Percentiles rank a stretch among this genome's conserved stretches.
phyloP scores from a whole-genome alignment of 148 eudicot genomes.

The Dianthus caryophyllus region DNA sequence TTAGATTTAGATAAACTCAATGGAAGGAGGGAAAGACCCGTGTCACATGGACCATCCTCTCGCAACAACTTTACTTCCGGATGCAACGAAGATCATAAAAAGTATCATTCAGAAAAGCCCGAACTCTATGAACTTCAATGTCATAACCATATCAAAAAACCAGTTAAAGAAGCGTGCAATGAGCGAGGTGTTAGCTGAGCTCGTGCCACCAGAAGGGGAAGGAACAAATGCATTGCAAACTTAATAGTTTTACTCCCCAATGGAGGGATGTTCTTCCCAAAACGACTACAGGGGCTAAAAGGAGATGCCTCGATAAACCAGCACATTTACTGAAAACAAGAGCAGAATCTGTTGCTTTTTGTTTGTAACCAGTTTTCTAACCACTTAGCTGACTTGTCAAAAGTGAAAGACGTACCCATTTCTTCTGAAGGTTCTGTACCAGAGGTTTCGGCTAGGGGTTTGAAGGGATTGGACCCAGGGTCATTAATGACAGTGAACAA shows the following conservation, averaged over 20 bases:
- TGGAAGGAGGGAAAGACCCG: slow-evolving; percentile 75
- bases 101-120: slow-evolving; percentile 68
- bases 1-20: slow-evolving; percentile 98
- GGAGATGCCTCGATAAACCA: slow-evolving; percentile 22
- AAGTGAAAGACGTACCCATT: slow-evolving; percentile 40
- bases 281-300: slow-evolving; percentile 18
- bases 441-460: too few relatives aligned
- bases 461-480: too few relatives aligned
- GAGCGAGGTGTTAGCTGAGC: too few relatives aligned
- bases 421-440: slow-evolving; percentile 58
- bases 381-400: slow-evolving; percentile 29
- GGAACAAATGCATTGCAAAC: slow-evolving; percentile 22
- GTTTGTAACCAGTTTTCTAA: slow-evolving; percentile 22
- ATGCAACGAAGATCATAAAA: slow-evolving; percentile 80
- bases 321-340: slow-evolving; percentile 18
- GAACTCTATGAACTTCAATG: slow-evolving; percentile 74
- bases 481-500: too few relatives aligned
- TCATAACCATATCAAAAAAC: slow-evolving; percentile 80
- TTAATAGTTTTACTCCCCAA: slow-evolving; percentile 32
- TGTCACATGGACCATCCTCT: slow-evolving; percentile 78
- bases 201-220: slow-evolving; percentile 21
- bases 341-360: slow-evolving; percentile 24
- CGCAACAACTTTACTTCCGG: slow-evolving; percentile 60
- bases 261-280: slow-evolving; percentile 56
- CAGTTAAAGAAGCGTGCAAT: slow-evolving; percentile 14